Evolutionary conservation across 1,284 basidiomycete genomes (phyloP).

Genomic region (Cryptococcus sp.): DNA sequence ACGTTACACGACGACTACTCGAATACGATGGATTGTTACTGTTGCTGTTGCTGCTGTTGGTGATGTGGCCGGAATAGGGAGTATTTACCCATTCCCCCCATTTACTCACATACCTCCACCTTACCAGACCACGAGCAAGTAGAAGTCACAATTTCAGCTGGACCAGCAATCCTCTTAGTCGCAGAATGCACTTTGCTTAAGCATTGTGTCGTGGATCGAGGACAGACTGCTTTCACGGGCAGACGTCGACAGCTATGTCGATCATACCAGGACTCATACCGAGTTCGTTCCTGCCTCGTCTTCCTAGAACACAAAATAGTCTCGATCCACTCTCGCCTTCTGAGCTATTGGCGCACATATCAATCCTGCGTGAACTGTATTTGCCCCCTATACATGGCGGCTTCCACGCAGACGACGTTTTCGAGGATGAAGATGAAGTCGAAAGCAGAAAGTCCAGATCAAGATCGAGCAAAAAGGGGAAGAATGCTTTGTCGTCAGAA

Average conservation of each 20-base stretch:
- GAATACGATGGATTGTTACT: too few relatives aligned
- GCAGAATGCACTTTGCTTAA: too few relatives aligned
- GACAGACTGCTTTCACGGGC: too few relatives aligned
- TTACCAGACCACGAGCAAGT: not conserved
- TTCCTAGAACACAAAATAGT: slow-evolving; percentile 39
- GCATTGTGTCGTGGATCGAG: too few relatives aligned
- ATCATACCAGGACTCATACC: slow-evolving; percentile 23
- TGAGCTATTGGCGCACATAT: slow-evolving; percentile 39
- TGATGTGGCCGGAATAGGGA: too few relatives aligned
- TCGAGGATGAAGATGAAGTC: slow-evolving; percentile 9
- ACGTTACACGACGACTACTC: too few relatives aligned
- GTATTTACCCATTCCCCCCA: not conserved
- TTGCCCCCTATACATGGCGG: slow-evolving; percentile 50
- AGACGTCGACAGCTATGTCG: too few relatives aligned
- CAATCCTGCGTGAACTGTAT: slow-evolving; percentile 39
- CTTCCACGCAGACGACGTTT: slow-evolving; percentile 32
- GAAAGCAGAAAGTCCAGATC: not conserved
- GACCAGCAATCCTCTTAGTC: too few relatives aligned
- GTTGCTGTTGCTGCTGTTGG: too few relatives aligned
- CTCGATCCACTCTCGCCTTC: slow-evolving; percentile 30
- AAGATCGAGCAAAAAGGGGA: slow-evolving; percentile 3
- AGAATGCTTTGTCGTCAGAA: slow-evolving; percentile 6
- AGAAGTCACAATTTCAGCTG: not conserved
- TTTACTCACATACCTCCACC: not conserved
- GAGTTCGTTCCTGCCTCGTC: slow-evolving; percentile 38